phyloP scores from a whole-genome alignment of 345 rosid genomes.

The Salix koriyanagi region DNA sequence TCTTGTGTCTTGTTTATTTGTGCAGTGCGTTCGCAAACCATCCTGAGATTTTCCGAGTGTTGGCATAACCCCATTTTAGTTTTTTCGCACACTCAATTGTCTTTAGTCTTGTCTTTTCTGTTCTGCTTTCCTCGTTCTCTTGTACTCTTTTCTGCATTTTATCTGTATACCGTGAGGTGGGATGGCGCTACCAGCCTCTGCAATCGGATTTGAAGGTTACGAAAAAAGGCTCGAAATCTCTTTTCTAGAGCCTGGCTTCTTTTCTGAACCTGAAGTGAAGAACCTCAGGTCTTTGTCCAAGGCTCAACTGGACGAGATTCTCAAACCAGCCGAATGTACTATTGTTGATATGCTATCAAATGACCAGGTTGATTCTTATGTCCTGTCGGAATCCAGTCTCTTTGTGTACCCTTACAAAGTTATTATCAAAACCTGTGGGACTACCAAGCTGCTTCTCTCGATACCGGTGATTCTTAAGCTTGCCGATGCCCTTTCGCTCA shows the following conservation, averaged over 20 bases:
- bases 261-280: constrained; percentile 57
- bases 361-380: constrained; percentile 59
- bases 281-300: constrained; percentile 61
- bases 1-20: neutral
- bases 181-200: constrained; percentile 50
- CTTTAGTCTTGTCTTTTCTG: neutral
- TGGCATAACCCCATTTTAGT: constrained; percentile 18
- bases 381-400: constrained; percentile 82
- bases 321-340: constrained; percentile 70
- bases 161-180: constrained; percentile 23
- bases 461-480: constrained; percentile 58
- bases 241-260: constrained; percentile 52
- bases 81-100: neutral
- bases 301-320: constrained; percentile 60
- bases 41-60: constrained; percentile 17
- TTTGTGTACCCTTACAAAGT: constrained; percentile 75
- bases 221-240: constrained; percentile 82
- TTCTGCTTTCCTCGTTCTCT: constrained; percentile 41
- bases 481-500: constrained; percentile 50
- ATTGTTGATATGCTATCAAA: constrained; percentile 65
- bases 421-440: constrained; percentile 85
- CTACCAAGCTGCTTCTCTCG: constrained; percentile 66
- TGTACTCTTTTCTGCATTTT: constrained; percentile 30
- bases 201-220: constrained; percentile 88
- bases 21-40: constrained; percentile 27